Conservation (phyloP, 208 protist species). For the Paratrypanosoma confusum region DNA sequence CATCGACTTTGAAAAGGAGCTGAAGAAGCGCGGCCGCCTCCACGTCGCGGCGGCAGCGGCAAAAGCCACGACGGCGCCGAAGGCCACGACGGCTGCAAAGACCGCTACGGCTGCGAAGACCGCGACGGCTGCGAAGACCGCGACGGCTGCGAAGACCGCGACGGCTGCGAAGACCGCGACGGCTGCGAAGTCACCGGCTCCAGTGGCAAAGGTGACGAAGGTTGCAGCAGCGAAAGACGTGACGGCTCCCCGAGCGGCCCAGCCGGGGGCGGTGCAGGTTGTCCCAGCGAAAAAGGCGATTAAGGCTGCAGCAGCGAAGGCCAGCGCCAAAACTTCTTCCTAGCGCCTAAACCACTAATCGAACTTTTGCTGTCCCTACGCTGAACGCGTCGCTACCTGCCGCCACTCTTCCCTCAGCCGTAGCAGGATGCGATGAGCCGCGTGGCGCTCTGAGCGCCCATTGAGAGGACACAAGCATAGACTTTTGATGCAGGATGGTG, state of each 20-base stretch:
- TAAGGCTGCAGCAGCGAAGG: slow-evolving; percentile 1
- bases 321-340: not conserved
- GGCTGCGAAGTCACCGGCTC: slow-evolving; percentile 1
- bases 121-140: not conserved
- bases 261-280: no score
- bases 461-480: no score
- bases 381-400: no score
- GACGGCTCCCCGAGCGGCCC: slow-evolving; percentile 2
- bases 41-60: slow-evolving; percentile 5
- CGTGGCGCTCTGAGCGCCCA: no score
- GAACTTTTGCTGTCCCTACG: no score
- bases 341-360: no score
- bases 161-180: slow-evolving; percentile 4
- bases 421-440: no score
- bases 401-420: no score
- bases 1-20: slow-evolving; percentile 41
- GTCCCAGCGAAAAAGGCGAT: slow-evolving; percentile 4
- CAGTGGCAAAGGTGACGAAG: slow-evolving; percentile 10
- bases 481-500: no score
- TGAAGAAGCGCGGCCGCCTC: no score
- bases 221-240: slow-evolving; percentile 13
- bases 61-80: slow-evolving; percentile 7
- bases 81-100: slow-evolving; percentile 1
- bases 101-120: not conserved
- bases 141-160: slow-evolving; percentile 6